phyloP scores from a whole-genome alignment of 75 land plant genomes.

The Sequoia sempervirens region DNA sequence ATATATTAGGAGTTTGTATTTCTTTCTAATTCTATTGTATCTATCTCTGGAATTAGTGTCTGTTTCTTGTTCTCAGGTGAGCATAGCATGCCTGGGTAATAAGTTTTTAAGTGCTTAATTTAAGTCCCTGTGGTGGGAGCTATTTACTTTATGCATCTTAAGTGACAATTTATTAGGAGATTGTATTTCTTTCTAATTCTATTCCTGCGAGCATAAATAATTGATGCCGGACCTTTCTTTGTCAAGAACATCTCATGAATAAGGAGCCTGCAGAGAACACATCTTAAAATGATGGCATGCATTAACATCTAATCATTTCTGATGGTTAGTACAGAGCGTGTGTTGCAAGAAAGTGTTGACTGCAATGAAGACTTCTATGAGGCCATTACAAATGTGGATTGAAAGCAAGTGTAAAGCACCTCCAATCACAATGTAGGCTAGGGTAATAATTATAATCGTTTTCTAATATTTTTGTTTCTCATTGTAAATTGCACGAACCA shows the following conservation, averaged over 20 bases:
- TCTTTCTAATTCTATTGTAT: background rate
- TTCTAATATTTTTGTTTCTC: no score
- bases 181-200: background rate
- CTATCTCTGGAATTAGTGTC: background rate
- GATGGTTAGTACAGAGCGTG: background rate
- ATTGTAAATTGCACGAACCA: no score
- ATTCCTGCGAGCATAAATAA: background rate
- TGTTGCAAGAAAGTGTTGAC: background rate
- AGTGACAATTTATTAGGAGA: background rate
- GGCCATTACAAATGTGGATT: background rate
- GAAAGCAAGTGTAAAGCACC: background rate
- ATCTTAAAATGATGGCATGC: background rate
- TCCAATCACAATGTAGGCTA: no score
- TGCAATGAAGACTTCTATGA: background rate
- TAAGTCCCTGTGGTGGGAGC: background rate
- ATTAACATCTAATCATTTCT: background rate
- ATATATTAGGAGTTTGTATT: background rate
- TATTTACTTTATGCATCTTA: background rate
- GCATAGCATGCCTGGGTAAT: background rate
- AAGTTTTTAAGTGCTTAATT: background rate
- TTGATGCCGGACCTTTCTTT: background rate
- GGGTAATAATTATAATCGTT: no score
- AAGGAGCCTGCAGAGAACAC: background rate
- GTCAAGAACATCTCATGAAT: conserved; percentile 37
- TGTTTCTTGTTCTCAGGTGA: background rate